phyloP scores from a whole-genome alignment of 768 basidiomycete species.

The Tylopilus intermedius region DNA sequence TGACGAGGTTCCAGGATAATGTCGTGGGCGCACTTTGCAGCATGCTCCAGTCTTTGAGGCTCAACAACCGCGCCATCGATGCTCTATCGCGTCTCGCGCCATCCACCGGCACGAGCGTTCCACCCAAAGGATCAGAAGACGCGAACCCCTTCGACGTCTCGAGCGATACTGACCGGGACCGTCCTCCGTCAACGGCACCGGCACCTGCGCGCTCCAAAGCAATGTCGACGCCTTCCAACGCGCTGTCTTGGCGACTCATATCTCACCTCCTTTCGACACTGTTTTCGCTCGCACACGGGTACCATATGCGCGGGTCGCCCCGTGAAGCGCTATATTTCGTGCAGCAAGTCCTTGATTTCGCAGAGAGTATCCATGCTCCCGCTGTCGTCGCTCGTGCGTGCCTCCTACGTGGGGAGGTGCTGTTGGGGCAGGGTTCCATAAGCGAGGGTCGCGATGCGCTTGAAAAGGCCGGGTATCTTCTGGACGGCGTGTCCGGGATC shows the following conservation, averaged over 20 bases:
- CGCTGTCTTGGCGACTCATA: slow-evolving; percentile 71
- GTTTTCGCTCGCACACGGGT: slow-evolving; percentile 59
- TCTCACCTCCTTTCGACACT: slow-evolving; percentile 65
- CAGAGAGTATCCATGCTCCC: slow-evolving; percentile 61
- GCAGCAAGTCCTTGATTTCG: slow-evolving; percentile 70
- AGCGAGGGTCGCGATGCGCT: slow-evolving; percentile 55
- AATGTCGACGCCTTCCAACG: slow-evolving; percentile 38
- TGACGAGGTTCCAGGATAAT: slow-evolving; percentile 47
- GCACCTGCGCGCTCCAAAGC: slow-evolving; percentile 9
- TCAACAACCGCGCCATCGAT: slow-evolving; percentile 79
- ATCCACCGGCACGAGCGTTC: slow-evolving; percentile 20
- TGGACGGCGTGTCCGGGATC: slow-evolving; percentile 45
- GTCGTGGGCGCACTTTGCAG: slow-evolving; percentile 50
- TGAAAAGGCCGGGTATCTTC: slow-evolving; percentile 41
- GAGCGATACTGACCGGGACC: slow-evolving; percentile 28
- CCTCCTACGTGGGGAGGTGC: slow-evolving; percentile 63
- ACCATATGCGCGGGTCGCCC: slow-evolving; percentile 71
- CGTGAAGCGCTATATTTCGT: slow-evolving; percentile 84
- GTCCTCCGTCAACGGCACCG: slow-evolving; percentile 17
- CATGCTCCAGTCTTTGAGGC: slow-evolving; percentile 63
- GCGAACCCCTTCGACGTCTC: slow-evolving; percentile 56
- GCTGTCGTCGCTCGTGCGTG: slow-evolving; percentile 62
- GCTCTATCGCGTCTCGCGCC: slow-evolving; percentile 57
- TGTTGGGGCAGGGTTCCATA: slow-evolving; percentile 56
- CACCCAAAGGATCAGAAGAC: slow-evolving; percentile 27